Base-by-base conservation (phyloP, 164 flowering plant genomes). In the Pachysandra terminalis region DNA sequence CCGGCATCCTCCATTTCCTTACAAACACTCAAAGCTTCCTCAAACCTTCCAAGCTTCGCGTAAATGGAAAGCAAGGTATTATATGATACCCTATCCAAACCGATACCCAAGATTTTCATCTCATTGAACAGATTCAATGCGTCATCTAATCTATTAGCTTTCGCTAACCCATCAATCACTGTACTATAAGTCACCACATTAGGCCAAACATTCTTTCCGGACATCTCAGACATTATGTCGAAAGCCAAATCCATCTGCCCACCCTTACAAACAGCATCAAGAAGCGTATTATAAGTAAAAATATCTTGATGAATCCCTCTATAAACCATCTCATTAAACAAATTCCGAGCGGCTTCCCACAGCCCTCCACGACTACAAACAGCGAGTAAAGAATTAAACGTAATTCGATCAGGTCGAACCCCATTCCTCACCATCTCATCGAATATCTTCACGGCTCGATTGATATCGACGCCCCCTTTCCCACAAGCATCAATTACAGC, bases 401-500 rank as follows among this genome's bases (percentile, higher is more conserved):
- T 93, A 22, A 96, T 90, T 48, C 97, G 73, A 83, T 96, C 99
- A 1, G 99, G 99, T 9, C 78, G 84, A 23, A 93, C 88, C 49
- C 96, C 87, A 65, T 78, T 81, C 19, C 61, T 71, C 70, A 84
- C 67, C 99, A 96, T 96, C 41, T 96, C 96, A 73, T 90, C 82
- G 23, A 90, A 90, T 59, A 90, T 75, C 62, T 68, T 82, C 13
- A 75, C 71, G 0, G 90, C 96, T 55, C 72, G 66, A 35, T 78
- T 75, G 66, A 87, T 89, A 52, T 88, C 88, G 54, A 86, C 86
- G 22, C 99, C 98, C 55, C 97, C 98, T 81, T 96, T 96, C 1
- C 87, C 99, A 81, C 93, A 90, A 0, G 99, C 99, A 82, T 96
- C 97, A 64, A 96, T 96, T 54, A 93, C 87, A 9, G 99, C 93